These are phyloP conservation scores for Debaryomyces udenii DNA, from an alignment of 1,139 yeast species.

Conservation along the genomic window DNA sequence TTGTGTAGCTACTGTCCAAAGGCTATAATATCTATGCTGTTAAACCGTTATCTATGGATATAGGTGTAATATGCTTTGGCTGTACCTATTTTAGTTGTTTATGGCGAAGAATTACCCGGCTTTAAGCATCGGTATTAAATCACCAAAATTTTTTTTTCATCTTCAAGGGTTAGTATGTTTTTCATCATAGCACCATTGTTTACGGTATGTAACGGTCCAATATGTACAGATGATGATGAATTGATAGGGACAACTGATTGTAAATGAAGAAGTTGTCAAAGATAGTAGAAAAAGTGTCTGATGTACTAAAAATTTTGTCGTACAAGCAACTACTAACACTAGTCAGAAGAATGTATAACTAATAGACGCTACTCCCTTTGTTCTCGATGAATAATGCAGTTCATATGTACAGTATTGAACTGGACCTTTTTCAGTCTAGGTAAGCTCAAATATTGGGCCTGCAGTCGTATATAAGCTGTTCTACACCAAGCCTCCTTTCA, in stretches of 20 bases:
- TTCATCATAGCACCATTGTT: no score
- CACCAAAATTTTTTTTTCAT: conserved; percentile 3
- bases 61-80: not conserved
- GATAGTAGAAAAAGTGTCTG: conserved; percentile 17
- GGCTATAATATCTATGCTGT: not conserved
- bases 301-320: conserved; percentile 4
- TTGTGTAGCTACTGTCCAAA: no score
- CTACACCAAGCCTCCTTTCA: no score
- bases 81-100: not conserved
- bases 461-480: no score
- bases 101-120: conserved; percentile 10
- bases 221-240: conserved; percentile 24
- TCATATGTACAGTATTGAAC: no score
- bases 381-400: no score
- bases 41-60: not conserved
- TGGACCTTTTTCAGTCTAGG: no score
- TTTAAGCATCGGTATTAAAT: not conserved
- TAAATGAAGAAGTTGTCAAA: conserved; percentile 14
- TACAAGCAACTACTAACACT: not conserved
- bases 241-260: conserved; percentile 46
- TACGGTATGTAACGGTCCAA: no score
- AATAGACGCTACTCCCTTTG: no score
- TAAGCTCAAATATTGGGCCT: no score
- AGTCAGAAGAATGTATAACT: no score
- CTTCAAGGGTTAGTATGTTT: conserved; percentile 5